Percentiles rank a stretch among this genome's conserved stretches.
Evolutionary conservation across 192 early-diverging fungal genomes (phyloP).

Genomic region (Coemansia erecta): DNA sequence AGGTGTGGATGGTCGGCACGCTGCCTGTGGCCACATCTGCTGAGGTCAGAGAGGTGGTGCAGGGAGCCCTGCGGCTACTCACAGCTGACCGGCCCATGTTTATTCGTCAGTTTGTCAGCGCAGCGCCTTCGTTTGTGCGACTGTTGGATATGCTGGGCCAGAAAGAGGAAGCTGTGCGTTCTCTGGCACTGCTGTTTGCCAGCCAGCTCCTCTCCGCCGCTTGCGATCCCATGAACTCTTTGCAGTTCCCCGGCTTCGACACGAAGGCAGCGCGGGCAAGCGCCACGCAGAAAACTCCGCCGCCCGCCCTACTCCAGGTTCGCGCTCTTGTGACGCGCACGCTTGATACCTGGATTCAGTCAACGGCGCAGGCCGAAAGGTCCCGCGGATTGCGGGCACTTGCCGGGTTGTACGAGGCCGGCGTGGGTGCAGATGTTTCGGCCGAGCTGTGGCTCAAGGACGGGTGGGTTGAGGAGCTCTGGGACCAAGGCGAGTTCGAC

Average conservation of each 20-base stretch:
- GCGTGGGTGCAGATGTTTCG: slow-evolving; percentile 52
- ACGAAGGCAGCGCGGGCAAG: background rate
- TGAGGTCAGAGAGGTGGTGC: slow-evolving; percentile 17
- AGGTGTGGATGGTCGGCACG: slow-evolving; percentile 37
- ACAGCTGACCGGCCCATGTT: slow-evolving; percentile 23
- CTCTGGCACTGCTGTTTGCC: slow-evolving; percentile 24
- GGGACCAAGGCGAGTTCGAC: slow-evolving; percentile 82
- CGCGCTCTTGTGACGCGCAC: background rate
- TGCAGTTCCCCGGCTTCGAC: slow-evolving; percentile 12
- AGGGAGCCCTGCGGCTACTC: slow-evolving; percentile 35
- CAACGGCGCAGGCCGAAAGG: slow-evolving; percentile 31
- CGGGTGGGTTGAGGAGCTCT: slow-evolving; percentile 69
- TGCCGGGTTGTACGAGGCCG: slow-evolving; percentile 67
- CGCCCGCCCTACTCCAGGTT: slow-evolving; percentile 14
- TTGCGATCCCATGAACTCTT: slow-evolving; percentile 19
- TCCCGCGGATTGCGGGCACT: slow-evolving; percentile 49
- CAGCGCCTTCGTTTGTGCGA: slow-evolving; percentile 13
- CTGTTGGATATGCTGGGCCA: slow-evolving; percentile 26
- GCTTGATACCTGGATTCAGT: slow-evolving; percentile 37
- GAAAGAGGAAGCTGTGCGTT: slow-evolving; percentile 5
- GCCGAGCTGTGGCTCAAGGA: slow-evolving; percentile 58
- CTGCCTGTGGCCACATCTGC: background rate
- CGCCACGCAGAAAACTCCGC: background rate
- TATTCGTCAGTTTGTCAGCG: slow-evolving; percentile 6
- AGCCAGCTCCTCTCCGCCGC: slow-evolving; percentile 33